Base-by-base conservation (phyloP, 148 eudicot species). In the Amaranthus palmeri region DNA sequence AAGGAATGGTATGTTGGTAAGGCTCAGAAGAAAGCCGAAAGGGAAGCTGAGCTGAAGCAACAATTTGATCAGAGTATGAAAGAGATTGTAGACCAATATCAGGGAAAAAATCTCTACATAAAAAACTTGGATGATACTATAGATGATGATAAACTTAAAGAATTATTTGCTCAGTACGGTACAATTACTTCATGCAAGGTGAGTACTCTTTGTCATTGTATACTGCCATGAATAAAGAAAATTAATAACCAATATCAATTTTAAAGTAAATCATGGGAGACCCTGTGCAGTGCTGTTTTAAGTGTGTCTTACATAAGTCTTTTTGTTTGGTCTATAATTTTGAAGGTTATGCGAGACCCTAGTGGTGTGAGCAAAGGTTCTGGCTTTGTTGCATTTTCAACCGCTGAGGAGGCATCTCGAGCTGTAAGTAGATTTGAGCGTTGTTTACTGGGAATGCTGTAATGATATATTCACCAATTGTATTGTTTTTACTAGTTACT, bases 1-100 rank as follows among this genome's bases (percentile, higher is more conserved):
- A 91, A 93, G 79, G 98, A 88, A 62, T 91, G 91, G 98, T 93
- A 80, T 81, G 98, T 93, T 70, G 96, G 95, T 10, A 88, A 84
- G 84, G 96, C 95, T 53, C 98, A 93, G 69, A 93, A 90, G 64
- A 90, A 88, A 73, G 82, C 92, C 51, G 95, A 93, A 75, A 86
- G 96, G 71, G 96, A 93, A 72, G 81, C 72, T 43, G 96, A 92
- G 69, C 68, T 93, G 66, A 93, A 87, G 73, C 54, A 50, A 10
- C 71, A 69, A 40, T 87, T 81, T 80, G 96, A 93, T 83, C 96
- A 90, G 78, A 85, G 75, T 76, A 68, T 77, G 65, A 87, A 80
- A 74, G 95, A 90, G 61, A 81, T 89, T 0, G 91, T 72, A 17
- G 97, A 91, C 74, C 90, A 85, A 76, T 85, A 85, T 51, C 91